phyloP scores from a whole-genome alignment of 106 monocot species.

The Hemerocallis citrina region DNA sequence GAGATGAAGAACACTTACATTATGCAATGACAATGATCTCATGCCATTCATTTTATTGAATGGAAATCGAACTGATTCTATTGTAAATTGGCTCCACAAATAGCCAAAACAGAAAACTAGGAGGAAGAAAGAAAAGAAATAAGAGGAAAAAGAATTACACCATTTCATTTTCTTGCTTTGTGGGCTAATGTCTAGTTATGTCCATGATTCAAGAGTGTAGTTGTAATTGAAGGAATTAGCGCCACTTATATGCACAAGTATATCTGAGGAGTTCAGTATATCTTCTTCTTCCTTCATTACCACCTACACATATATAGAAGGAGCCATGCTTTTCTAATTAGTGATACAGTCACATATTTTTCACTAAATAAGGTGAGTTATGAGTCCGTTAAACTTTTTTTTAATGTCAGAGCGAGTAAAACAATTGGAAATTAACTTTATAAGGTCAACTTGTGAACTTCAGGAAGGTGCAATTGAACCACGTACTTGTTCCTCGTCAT shows the following conservation, averaged over 20 bases:
- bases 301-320: slow-evolving; percentile 20
- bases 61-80: slow-evolving; percentile 4
- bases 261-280: slow-evolving; percentile 26
- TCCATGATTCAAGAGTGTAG: slow-evolving; percentile 52
- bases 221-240: slow-evolving; percentile 51
- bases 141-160: slow-evolving; percentile 8
- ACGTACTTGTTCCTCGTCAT: slow-evolving; percentile 49
- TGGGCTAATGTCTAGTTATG: slow-evolving; percentile 12
- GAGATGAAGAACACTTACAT: neutral
- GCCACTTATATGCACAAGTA: slow-evolving; percentile 36
- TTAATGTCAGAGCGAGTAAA: no score
- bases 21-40: slow-evolving; percentile 5
- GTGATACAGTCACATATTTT: no score
- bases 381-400: no score
- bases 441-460: no score
- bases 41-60: slow-evolving; percentile 21
- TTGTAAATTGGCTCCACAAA: slow-evolving; percentile 7
- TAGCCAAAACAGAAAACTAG: neutral
- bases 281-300: slow-evolving; percentile 45
- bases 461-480: neutral
- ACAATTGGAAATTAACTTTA: no score
- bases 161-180: neutral
- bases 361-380: neutral
- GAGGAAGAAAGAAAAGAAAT: neutral
- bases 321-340: no score